Conservation (phyloP, 2,329 filamentous ascomycete genomes). For the Orbilia brochopaga region DNA sequence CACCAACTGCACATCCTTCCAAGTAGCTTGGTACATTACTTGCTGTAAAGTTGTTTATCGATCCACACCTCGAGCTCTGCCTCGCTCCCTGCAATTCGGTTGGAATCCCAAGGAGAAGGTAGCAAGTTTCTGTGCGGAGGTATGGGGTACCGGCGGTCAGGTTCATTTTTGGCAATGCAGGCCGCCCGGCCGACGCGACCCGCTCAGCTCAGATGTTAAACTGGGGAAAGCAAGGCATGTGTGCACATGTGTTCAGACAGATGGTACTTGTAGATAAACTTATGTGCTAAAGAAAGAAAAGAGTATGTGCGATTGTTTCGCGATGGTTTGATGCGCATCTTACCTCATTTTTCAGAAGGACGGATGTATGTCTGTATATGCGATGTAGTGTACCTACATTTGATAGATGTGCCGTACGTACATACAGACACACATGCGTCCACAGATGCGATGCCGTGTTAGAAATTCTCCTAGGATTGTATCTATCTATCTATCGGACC, state of each 20-base stretch:
- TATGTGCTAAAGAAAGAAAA: too few species aligned
- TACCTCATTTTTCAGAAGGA: not conserved
- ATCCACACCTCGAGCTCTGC: constrained; percentile 8
- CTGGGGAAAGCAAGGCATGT: constrained; percentile 9
- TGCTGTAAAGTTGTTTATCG: not conserved
- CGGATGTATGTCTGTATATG: too few species aligned
- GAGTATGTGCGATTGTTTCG: not conserved
- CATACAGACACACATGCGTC: too few species aligned
- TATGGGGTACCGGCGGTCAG: constrained; percentile 49
- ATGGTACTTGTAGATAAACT: too few species aligned
- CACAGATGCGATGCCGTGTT: too few species aligned
- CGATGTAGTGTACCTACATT: too few species aligned
- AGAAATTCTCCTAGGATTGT: too few species aligned
- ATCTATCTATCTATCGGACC: too few species aligned
- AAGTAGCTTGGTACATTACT: too few species aligned
- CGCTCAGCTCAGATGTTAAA: constrained; percentile 18
- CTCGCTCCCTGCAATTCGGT: too few species aligned
- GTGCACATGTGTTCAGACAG: not conserved
- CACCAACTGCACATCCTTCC: not conserved
- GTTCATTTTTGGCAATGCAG: constrained; percentile 51
- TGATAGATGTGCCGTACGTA: too few species aligned
- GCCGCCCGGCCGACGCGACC: constrained; percentile 49
- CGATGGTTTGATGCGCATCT: constrained; percentile 2
- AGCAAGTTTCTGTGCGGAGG: constrained; percentile 6
- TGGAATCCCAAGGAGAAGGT: constrained; percentile 7